These are phyloP conservation scores for Talaromyces funiculosus DNA, from an alignment of 2,329 filamentous ascomycete species.

Conservation along the genomic window DNA sequence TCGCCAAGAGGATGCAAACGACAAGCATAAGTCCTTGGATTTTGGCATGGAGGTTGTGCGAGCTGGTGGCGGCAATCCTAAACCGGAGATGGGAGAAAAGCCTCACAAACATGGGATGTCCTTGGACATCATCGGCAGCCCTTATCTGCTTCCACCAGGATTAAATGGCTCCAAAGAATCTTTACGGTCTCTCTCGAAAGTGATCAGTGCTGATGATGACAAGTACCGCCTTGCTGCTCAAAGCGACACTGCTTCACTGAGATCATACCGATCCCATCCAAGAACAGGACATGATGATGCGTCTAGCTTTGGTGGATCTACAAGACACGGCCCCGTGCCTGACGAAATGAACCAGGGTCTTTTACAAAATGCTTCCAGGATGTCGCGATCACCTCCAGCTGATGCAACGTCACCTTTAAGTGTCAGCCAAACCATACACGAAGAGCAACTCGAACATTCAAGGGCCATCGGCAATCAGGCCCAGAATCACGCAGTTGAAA, in stretches of 20 bases:
- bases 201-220: constrained; percentile 69
- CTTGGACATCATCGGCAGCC: constrained; percentile 61
- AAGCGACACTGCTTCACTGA: constrained; percentile 37
- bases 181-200: constrained; percentile 75
- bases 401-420: constrained; percentile 1
- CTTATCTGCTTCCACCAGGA: constrained; percentile 86
- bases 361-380: constrained; percentile 52
- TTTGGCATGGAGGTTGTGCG: constrained; percentile 67
- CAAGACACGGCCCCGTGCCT: constrained; percentile 33
- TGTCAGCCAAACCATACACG: background rate
- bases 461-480: background rate
- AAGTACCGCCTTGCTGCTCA: constrained; percentile 66
- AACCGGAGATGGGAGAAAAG: constrained; percentile 55
- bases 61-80: constrained; percentile 25
- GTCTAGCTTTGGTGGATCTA: constrained; percentile 50
- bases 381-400: constrained; percentile 50
- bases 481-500: background rate
- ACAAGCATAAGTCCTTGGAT: constrained; percentile 86
- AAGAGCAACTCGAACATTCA: background rate
- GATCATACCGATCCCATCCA: constrained; percentile 24
- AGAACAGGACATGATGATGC: constrained; percentile 43
- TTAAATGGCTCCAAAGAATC: constrained; percentile 77
- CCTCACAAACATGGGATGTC: constrained; percentile 51
- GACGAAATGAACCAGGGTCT: constrained; percentile 49
- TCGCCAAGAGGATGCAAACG: constrained; percentile 69